Evolutionary conservation across 2,329 filamentous ascomycete species (phyloP), one percentile per base, ranked within the genome.

Genomic region (Coniochaeta ligniaria): DNA sequence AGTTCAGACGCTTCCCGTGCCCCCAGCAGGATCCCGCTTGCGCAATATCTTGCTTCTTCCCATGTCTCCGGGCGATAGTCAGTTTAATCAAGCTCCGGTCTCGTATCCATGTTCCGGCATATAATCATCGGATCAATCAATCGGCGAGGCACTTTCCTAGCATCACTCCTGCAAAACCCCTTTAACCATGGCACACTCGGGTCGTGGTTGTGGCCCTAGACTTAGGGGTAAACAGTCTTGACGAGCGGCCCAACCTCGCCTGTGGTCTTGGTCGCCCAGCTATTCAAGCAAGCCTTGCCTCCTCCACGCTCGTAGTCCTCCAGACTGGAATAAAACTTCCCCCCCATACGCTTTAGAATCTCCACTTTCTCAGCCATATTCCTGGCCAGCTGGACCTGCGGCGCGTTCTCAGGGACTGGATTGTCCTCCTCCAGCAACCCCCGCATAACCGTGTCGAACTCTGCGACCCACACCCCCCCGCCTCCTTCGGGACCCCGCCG

Each of bases 281-380:
- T 35, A 31, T 58, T 58, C 43, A 58, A 45, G 31, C 57, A 58
- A 3, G 36, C 57, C 36, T 45, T 47, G 6, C 57, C 57, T 52
- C 47, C 47, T 52, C 47, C 47, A 11, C 47, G 47, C 17, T 35
- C 57, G 28, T 58, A 58, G 16, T 58, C 57, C 36, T 58, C 57
- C 16, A 58, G 57, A 58, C 36, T 58, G 33, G 57, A 38, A 47
- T 45, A 58, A 22, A 58, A 58, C 20, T 50, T 58, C 20, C 24
- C 57, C 28, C 57, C n/a, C 24, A 58, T 47, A 12, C 28, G 36
- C 57, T 58, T 58, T 24, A 58, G 24, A 58, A 58, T 47, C 57
- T 58, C 57, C 8, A 45, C 36, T 47, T 47, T 58, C 57, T 58
- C 36, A 14, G 17, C 57, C 57, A 58, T 58, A 8, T 20, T 56